A percentile compares a stretch with the other conserved stretches of the same genome.
phyloP scores from a whole-genome alignment of 2,329 filamentous ascomycete genomes.

The Talaromyces funiculosus region DNA sequence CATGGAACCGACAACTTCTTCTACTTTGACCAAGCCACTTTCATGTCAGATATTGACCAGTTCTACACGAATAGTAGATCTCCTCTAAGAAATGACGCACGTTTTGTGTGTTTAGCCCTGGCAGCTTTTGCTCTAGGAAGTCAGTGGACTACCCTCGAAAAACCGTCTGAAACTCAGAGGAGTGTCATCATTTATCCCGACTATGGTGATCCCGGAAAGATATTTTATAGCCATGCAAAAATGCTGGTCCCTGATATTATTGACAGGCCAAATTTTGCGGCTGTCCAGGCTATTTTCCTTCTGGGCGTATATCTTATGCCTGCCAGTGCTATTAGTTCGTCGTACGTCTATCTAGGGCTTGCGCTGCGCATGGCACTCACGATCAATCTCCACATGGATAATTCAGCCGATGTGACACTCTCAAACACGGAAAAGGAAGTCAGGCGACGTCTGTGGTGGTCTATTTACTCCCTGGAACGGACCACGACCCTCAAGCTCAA shows the following conservation, averaged over 20 bases:
- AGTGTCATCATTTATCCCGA: constrained; percentile 12
- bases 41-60: not conserved
- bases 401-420: constrained; percentile 11
- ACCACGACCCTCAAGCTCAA: constrained; percentile 17
- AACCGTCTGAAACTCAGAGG: constrained; percentile 13
- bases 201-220: constrained; percentile 23
- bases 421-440: constrained; percentile 21
- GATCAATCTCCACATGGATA: constrained; percentile 40
- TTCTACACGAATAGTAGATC: not conserved
- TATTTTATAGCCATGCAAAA: constrained; percentile 28
- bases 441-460: not conserved
- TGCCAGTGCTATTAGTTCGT: constrained; percentile 29
- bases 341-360: constrained; percentile 37
- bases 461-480: not conserved
- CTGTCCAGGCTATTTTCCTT: constrained; percentile 30
- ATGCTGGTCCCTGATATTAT: constrained; percentile 30
- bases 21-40: not conserved
- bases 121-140: not conserved
- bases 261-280: constrained; percentile 27
- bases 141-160: not conserved
- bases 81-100: constrained; percentile 22
- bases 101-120: constrained; percentile 17
- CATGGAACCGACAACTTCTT: not conserved
- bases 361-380: constrained; percentile 51
- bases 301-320: constrained; percentile 35